Evolutionary conservation across 495 filamentous ascomycete genomes (phyloP).

Genomic region (Hapsidospora chrysogenum): DNA sequence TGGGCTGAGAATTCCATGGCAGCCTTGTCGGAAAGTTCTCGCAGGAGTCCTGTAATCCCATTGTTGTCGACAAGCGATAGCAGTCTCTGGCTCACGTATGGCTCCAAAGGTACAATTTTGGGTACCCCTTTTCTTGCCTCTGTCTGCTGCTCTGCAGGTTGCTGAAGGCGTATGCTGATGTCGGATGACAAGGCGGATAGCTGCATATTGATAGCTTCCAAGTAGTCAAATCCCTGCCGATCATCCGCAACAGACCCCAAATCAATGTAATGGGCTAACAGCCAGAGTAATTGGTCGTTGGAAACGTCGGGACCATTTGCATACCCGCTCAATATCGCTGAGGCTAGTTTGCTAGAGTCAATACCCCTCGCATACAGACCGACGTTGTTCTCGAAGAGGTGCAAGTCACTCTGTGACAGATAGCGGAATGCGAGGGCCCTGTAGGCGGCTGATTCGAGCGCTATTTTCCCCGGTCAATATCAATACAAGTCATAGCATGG

Average conservation of each 20-base stretch:
- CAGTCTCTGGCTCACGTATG: conserved; percentile 43
- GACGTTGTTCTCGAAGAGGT: conserved; percentile 2
- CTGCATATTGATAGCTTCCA: conserved; percentile 11
- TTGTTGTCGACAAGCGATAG: conserved; percentile 38
- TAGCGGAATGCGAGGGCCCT: background rate
- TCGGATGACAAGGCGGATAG: conserved; percentile 10
- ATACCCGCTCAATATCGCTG: background rate
- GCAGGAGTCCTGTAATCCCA: background rate
- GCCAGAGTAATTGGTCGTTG: conserved; percentile 40
- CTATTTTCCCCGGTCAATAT: too few species aligned
- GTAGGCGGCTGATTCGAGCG: too few species aligned
- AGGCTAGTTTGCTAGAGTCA: conserved; percentile 9
- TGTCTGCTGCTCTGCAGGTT: conserved; percentile 4
- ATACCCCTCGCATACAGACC: conserved; percentile 4
- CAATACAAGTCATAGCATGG: too few species aligned
- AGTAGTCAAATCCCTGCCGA: conserved; percentile 6
- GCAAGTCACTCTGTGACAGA: background rate
- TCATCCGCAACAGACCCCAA: too few species aligned
- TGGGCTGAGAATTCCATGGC: background rate
- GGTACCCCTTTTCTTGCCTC: too few species aligned
- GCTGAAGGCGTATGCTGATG: conserved; percentile 6
- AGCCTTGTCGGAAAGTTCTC: background rate
- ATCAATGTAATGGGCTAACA: conserved; percentile 67
- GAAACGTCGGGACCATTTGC: conserved; percentile 6
- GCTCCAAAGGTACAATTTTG: conserved; percentile 36